Evolutionary conservation across 2,329 filamentous ascomycete genomes (phyloP).

Genomic region (Lomentospora prolificans): DNA sequence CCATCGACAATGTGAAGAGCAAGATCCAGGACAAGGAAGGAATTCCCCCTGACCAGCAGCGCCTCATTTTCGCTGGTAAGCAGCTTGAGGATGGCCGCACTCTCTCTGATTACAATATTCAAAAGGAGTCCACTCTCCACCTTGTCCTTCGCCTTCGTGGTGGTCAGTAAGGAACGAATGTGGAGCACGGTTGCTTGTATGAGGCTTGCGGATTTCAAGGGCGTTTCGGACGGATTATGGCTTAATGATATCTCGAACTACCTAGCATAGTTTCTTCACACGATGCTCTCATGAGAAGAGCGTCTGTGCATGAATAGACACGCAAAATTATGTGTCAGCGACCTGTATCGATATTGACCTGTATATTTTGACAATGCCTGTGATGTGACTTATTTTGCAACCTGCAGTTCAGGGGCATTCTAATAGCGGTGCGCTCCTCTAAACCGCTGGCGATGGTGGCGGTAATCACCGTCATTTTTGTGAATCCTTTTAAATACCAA

Average conservation of each 20-base stretch:
- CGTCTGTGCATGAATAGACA: conserved; percentile 1
- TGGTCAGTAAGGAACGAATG: conserved; percentile 44
- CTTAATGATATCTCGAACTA: conserved; percentile 1
- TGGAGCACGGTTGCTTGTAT: background rate
- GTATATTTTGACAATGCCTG: too few relatives aligned
- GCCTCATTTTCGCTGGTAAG: conserved; percentile 88
- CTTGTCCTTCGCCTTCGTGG: conserved; percentile 72
- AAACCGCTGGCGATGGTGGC: too few relatives aligned
- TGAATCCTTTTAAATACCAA: background rate
- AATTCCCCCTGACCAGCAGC: conserved; percentile 90
- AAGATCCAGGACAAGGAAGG: conserved; percentile 94
- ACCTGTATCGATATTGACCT: background rate
- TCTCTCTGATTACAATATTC: conserved; percentile 91
- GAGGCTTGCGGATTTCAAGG: background rate
- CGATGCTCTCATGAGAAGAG: background rate
- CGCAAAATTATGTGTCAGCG: background rate
- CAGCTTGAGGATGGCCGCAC: conserved; percentile 88
- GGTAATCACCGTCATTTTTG: too few relatives aligned
- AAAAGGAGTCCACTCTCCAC: conserved; percentile 79
- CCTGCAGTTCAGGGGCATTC: too few relatives aligned
- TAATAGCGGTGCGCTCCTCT: too few relatives aligned
- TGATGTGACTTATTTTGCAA: too few relatives aligned
- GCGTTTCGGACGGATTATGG: conserved; percentile 5
- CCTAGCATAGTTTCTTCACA: conserved; percentile 5
- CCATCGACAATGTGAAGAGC: conserved; percentile 86